Percentiles rank a stretch among this genome's conserved stretches.
These are phyloP conservation scores for Diaporthe amygdali DNA, from an alignment of 2,329 filamentous ascomycete species.

Conservation along the genomic window DNA sequence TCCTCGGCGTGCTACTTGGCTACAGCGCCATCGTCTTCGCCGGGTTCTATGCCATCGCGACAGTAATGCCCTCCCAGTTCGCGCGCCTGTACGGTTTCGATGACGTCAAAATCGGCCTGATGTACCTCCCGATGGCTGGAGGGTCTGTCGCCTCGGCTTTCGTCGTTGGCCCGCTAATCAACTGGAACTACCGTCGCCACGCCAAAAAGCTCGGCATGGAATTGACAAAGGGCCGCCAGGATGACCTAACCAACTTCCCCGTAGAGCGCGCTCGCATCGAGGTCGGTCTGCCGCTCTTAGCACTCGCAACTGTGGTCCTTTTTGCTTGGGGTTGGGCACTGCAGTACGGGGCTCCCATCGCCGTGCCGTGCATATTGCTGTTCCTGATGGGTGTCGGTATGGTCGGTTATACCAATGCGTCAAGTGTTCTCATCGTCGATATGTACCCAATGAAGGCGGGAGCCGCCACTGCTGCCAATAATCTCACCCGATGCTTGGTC, in stretches of 20 bases:
- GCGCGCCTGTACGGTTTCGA: slow-evolving; percentile 61
- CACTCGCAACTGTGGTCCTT: slow-evolving; percentile 51
- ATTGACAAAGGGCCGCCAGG: slow-evolving; percentile 57
- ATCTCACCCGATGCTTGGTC: slow-evolving; percentile 59
- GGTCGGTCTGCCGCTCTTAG: slow-evolving; percentile 55
- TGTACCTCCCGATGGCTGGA: slow-evolving; percentile 56
- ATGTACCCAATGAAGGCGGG: slow-evolving; percentile 58
- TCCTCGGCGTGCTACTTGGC: slow-evolving; percentile 63
- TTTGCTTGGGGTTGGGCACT: slow-evolving; percentile 60
- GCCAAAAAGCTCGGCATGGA: slow-evolving; percentile 57
- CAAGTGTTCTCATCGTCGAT: slow-evolving; percentile 60
- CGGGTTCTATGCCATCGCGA: slow-evolving; percentile 53
- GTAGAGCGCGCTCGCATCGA: slow-evolving; percentile 58
- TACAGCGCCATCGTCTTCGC: slow-evolving; percentile 52
- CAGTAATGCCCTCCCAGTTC: slow-evolving; percentile 51
- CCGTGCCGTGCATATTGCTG: slow-evolving; percentile 52
- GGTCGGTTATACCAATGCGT: slow-evolving; percentile 59
- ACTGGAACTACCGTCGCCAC: slow-evolving; percentile 71
- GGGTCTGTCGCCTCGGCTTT: slow-evolving; percentile 54
- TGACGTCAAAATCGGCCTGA: slow-evolving; percentile 58
- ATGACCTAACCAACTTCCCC: slow-evolving; percentile 53
- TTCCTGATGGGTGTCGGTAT: slow-evolving; percentile 53
- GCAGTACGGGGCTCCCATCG: slow-evolving; percentile 45
- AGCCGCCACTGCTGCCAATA: slow-evolving; percentile 61
- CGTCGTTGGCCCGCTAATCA: slow-evolving; percentile 60